phyloP scores from a whole-genome alignment of 164 flowering plant species.

The Aristolochia californica region DNA sequence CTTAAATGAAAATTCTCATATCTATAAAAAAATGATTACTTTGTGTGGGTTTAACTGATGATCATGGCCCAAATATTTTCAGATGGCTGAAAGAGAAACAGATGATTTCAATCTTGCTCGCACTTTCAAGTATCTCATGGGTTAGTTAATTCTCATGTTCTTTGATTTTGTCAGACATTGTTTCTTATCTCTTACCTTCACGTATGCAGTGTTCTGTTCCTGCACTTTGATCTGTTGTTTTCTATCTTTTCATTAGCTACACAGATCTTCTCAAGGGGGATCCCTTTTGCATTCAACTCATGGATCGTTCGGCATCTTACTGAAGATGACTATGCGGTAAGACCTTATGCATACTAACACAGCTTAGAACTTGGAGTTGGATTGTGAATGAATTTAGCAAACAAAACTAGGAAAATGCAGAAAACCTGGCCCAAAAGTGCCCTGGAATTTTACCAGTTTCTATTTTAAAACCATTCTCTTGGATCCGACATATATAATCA shows the following conservation, averaged over 20 bases:
- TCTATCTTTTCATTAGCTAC: slow-evolving; percentile 42
- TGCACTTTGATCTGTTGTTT: not conserved
- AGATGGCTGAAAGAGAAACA: slow-evolving; percentile 10
- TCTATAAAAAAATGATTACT: no score
- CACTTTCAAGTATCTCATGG: slow-evolving; percentile 80
- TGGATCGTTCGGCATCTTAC: slow-evolving; percentile 87
- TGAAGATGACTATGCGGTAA: slow-evolving; percentile 80
- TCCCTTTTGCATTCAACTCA: slow-evolving; percentile 79
- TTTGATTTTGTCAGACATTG: not conserved
- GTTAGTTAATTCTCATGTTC: slow-evolving; percentile 22
- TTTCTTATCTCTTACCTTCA: not conserved
- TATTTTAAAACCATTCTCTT: no score
- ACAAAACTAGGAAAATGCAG: no score
- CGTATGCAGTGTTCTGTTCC: not conserved
- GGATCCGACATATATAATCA: no score
- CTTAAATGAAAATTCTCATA: no score
- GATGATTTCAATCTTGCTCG: slow-evolving; percentile 40
- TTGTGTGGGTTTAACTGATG: no score
- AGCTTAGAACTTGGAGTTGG: no score
- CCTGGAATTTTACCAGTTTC: no score
- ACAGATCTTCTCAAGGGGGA: slow-evolving; percentile 79
- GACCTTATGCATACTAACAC: no score
- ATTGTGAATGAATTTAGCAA: no score
- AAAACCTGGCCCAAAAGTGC: no score
- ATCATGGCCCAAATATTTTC: no score